phyloP scores from a whole-genome alignment of 2,329 filamentous ascomycete species.

The Septoria linicola region DNA sequence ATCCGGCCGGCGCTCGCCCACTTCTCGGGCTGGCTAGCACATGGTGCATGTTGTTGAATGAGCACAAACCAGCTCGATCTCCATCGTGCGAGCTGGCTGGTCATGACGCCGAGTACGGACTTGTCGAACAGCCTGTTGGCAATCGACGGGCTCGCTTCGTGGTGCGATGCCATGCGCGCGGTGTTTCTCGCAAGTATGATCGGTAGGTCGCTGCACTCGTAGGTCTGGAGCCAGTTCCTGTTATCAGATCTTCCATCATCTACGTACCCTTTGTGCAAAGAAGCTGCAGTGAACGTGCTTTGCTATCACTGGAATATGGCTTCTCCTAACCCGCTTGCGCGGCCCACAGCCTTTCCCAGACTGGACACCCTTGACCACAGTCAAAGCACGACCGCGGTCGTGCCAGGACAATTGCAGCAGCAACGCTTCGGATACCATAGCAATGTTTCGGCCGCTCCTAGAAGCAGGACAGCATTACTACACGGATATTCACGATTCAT shows the following conservation, averaged over 20 bases:
- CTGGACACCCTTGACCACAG: slow-evolving; percentile 13
- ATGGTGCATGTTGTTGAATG: neutral
- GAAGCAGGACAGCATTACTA: slow-evolving; percentile 16
- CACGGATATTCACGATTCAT: slow-evolving; percentile 18
- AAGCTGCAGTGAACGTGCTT: neutral
- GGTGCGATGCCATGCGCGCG: neutral
- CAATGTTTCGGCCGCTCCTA: slow-evolving; percentile 13
- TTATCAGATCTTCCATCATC: slow-evolving; percentile 3
- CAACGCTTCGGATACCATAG: slow-evolving; percentile 11
- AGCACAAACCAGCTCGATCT: no score
- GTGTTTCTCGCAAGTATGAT: neutral
- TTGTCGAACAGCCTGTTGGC: slow-evolving; percentile 1
- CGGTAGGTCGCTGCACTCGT: slow-evolving; percentile 8
- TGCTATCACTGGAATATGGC: slow-evolving; percentile 9
- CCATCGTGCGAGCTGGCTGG: neutral
- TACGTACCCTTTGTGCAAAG: neutral
- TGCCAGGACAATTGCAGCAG: neutral
- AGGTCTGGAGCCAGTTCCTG: neutral
- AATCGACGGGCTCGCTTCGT: slow-evolving; percentile 2
- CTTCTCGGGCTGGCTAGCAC: neutral
- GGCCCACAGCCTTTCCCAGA: slow-evolving; percentile 18
- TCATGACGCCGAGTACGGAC: slow-evolving; percentile 2
- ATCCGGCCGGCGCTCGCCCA: neutral
- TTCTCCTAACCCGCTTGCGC: neutral
- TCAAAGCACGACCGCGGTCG: neutral